Percentiles rank a stretch among this genome's conserved stretches.
These are phyloP conservation scores for Fusarium penzigii DNA, from an alignment of 2,329 filamentous ascomycete species.

Conservation along the genomic window DNA sequence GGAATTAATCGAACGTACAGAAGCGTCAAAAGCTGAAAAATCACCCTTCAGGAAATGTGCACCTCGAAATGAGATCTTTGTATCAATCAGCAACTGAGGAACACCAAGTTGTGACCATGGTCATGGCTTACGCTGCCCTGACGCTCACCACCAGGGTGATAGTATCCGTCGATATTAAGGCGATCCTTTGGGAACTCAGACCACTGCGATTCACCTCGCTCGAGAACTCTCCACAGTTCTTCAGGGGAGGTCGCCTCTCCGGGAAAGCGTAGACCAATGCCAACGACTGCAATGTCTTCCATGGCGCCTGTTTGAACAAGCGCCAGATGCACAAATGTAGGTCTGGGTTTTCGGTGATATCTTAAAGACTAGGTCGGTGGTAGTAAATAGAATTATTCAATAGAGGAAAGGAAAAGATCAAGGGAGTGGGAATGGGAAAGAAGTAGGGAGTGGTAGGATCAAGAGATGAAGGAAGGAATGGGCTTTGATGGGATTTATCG, in stretches of 20 bases:
- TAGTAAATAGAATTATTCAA: not conserved
- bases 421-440: not conserved
- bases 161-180: slow-evolving; percentile 54
- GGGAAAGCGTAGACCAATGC: slow-evolving; percentile 53
- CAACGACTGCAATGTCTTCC: slow-evolving; percentile 54
- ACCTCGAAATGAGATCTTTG: slow-evolving; percentile 48
- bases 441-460: not conserved
- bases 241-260: slow-evolving; percentile 47
- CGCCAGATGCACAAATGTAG: not conserved
- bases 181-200: slow-evolving; percentile 49
- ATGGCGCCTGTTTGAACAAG: slow-evolving; percentile 11
- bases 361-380: too few relatives aligned
- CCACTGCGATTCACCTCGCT: slow-evolving; percentile 47
- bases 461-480: not conserved
- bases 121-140: slow-evolving; percentile 47
- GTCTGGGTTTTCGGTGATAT: not conserved
- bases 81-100: slow-evolving; percentile 7
- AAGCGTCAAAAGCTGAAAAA: slow-evolving; percentile 49
- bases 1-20: slow-evolving; percentile 36
- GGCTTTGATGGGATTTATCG: not conserved
- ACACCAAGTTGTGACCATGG: not conserved
- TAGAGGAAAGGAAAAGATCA: not conserved
- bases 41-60: slow-evolving; percentile 53
- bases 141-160: slow-evolving; percentile 51
- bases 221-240: slow-evolving; percentile 51